Base-by-base conservation (phyloP, 2,329 filamentous ascomycete species). In the Hymenoscyphus scutula region DNA sequence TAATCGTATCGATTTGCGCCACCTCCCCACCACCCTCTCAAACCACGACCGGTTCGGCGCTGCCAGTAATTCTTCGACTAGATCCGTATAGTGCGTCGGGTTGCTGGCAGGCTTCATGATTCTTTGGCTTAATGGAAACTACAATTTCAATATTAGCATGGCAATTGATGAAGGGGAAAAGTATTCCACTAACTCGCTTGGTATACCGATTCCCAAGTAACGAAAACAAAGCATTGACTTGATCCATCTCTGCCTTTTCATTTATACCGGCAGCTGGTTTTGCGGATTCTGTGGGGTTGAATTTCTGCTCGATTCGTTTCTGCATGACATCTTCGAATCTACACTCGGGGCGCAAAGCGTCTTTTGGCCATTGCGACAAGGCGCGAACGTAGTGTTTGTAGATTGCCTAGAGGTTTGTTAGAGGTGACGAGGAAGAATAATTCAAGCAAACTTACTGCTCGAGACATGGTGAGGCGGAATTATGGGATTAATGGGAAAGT, bases 51-150 rank as follows among this genome's bases (percentile, higher is more conserved):
- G 77, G 48, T 77, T 81, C 1, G 87, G 87, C 3, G 84, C 86
- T 68, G 83, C 83, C 38, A 89, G 83, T 27, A 90, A 79, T 73
- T 90, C 87, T 59, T 76, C 78, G 0, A 88, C 72, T 32, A 90
- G 74, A 66, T 88, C 83, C 23, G 77, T 74, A 70, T 87, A 90
- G 72, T 90, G 87, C 0, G 81, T 83, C 41, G 87, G 87, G 67
- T 89, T 85, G 70, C 84, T 87, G 72, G 79, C 80, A 15, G 87
- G 87, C 59, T 78, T 75, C 62, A 88, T 75, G 53, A 88, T 32
- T 11, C 27, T 29, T 7, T 55, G 8, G 6, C 53, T 29, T 30
- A 60, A 34, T 32, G 53, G 53, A 58, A 53, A 60, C 57, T 63
- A 29, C 10, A 29, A 30, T 56, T 59, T 25, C 30, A 27, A 15